Percentiles rank a stretch among this genome's conserved stretches.
phyloP scores from a whole-genome alignment of 2,329 filamentous ascomycete genomes.

The Chrysoporthe deuterocubensis region DNA sequence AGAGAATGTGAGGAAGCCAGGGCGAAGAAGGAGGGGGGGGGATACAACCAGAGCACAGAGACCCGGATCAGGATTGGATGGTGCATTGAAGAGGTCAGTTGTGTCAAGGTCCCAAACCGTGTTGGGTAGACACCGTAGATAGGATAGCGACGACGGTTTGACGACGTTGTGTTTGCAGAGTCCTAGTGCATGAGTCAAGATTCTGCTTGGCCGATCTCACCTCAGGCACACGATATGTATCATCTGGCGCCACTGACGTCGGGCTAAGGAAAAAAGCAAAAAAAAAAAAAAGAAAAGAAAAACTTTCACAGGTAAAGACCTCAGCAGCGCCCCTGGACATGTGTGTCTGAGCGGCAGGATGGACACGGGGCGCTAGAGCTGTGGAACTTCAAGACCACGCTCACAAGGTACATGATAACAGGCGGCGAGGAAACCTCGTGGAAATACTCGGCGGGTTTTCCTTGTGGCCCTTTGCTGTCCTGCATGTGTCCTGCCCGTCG shows the following conservation, averaged over 20 bases:
- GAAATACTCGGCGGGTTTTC: constrained; percentile 11
- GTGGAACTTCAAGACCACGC: neutral
- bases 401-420: neutral
- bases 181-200: neutral
- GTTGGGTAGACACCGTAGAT: neutral
- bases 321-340: neutral
- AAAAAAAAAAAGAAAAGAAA: too few relatives aligned
- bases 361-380: neutral
- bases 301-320: neutral
- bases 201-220: constrained; percentile 2
- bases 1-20: too few relatives aligned
- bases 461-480: neutral
- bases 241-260: constrained; percentile 8
- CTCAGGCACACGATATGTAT: neutral
- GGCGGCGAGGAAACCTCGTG: neutral
- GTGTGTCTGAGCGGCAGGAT: neutral
- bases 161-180: neutral
- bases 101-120: too few relatives aligned
- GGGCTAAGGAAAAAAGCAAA: neutral
- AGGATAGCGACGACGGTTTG: neutral
- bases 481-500: neutral
- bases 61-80: too few relatives aligned
- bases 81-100: too few relatives aligned
- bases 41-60: too few relatives aligned
- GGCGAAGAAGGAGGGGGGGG: too few relatives aligned